Conservation (phyloP, 768 basidiomycete genomes). For the Rhodotorula toruloides region DNA sequence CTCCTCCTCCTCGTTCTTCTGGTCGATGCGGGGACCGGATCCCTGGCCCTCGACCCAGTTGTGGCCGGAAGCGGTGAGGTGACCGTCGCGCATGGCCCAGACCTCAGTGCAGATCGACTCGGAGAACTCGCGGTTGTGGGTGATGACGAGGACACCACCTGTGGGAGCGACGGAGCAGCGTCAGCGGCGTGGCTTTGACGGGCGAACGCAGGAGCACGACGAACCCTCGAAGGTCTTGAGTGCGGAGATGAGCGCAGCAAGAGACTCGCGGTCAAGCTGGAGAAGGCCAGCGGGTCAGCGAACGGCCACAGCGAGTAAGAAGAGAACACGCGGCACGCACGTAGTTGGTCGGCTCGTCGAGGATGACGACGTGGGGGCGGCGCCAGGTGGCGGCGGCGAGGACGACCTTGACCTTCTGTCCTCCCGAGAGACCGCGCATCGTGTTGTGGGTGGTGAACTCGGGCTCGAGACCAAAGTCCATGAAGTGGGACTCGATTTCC, state of each 20-base stretch:
- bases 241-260: conserved; percentile 96
- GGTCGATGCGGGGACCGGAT: conserved; percentile 87
- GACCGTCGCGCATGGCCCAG: conserved; percentile 98
- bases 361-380: conserved; percentile 91
- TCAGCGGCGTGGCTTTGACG: too few relatives aligned
- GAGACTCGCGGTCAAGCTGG: conserved; percentile 88
- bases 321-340: background rate
- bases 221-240: conserved; percentile 91
- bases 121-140: conserved; percentile 75
- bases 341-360: conserved; percentile 88
- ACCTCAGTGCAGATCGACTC: conserved; percentile 97
- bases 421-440: conserved; percentile 94
- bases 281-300: background rate
- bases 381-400: conserved; percentile 81
- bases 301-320: background rate
- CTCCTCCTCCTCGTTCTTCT: conserved; percentile 84
- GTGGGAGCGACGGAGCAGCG: too few relatives aligned
- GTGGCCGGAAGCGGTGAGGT: conserved; percentile 91
- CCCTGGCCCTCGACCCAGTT: conserved; percentile 99
- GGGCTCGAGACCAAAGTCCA: conserved; percentile 96
- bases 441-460: conserved; percentile 99
- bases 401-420: conserved; percentile 95
- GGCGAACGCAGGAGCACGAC: conserved; percentile 57
- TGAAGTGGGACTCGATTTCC: conserved; percentile 97
- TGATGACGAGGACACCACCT: conserved; percentile 47